Conservation (phyloP, 139 green algal genomes). For the Diplosphaera chodatii region DNA sequence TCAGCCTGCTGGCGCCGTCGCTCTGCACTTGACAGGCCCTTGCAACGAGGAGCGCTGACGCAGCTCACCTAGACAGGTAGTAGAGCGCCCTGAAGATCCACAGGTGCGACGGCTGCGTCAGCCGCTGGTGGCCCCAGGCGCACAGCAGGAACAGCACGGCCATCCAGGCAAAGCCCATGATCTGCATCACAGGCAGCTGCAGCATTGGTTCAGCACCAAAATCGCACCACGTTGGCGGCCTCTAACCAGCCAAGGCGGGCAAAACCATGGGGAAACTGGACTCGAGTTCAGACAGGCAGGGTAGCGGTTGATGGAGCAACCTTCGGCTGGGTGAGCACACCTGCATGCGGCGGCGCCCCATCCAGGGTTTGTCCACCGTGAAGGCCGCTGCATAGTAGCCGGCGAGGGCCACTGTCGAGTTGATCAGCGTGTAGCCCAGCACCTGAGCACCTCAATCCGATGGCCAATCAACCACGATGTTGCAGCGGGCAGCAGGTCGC, state of each 20-base stretch:
- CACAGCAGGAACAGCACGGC: slow-evolving; percentile 54
- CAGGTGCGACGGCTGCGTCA: slow-evolving; percentile 8
- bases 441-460: background rate
- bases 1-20: too few relatives aligned
- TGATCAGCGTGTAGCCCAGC: slow-evolving; percentile 53
- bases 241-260: too few relatives aligned
- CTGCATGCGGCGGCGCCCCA: slow-evolving; percentile 17
- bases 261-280: too few relatives aligned
- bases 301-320: too few relatives aligned
- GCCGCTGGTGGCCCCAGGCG: slow-evolving; percentile 28
- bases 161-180: slow-evolving; percentile 40
- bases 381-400: slow-evolving; percentile 58
- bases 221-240: too few relatives aligned
- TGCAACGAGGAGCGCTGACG: too few relatives aligned
- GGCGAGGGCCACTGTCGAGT: slow-evolving; percentile 45
- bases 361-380: slow-evolving; percentile 50
- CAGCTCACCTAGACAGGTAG: background rate
- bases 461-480: too few relatives aligned
- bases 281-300: too few relatives aligned
- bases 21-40: too few relatives aligned
- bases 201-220: too few relatives aligned
- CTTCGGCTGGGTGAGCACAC: background rate
- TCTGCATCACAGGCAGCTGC: slow-evolving; percentile 30
- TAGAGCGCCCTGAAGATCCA: background rate
- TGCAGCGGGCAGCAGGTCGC: too few relatives aligned